Base-by-base conservation (phyloP, 257 asterid genomes). In the Paraleonurus japonicus region DNA sequence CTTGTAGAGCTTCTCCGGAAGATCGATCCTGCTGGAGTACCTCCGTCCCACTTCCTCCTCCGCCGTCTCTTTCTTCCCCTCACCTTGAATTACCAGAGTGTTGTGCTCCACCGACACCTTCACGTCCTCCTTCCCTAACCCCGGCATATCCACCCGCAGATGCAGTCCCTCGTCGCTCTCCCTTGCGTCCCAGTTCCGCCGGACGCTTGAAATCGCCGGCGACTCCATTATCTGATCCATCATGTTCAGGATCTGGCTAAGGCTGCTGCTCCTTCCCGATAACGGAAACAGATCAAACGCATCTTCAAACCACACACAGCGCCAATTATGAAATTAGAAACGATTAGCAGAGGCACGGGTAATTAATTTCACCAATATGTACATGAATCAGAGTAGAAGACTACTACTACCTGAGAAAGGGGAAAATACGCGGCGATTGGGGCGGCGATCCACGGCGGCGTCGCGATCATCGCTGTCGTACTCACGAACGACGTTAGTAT, bases 201-300 rank as follows among this genome's bases (percentile, higher is more conserved):
- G 80, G 1, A 75, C 12, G 41, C 64, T 59, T 1, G 81, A 61
- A 2, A 78, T 53, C 1, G 71, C 69, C 4, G 88, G 90, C 0
- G 87, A 71, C 5, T 79, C 95, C 82, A 73, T 70, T 17, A 90
- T 15, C 3, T 80, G 92, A 51, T 90, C 97, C 96, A 90, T 80
- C 86, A 82, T 55, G 87, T 86, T 90, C 75, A 88, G 76, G 27
- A 93, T 71, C 24, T 93, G 97, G 74, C 77, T 84, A 4, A 93
- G 80, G 68, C 85, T 84, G 78, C 97, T 82, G 41, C 89, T 69
- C 0, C 88, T 73, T n/a, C n/a, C n/a, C 3, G 87, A 75, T 8
- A 92, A 85, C 0, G 97, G 94, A 72, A 93, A 85, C 0, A 96
- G 95, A 72, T 85, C 91, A 5, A 88, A 70, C 27, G 64, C 73